phyloP scores from a whole-genome alignment of 176 grass and related monocot species.

The Aechmea fasciata region DNA sequence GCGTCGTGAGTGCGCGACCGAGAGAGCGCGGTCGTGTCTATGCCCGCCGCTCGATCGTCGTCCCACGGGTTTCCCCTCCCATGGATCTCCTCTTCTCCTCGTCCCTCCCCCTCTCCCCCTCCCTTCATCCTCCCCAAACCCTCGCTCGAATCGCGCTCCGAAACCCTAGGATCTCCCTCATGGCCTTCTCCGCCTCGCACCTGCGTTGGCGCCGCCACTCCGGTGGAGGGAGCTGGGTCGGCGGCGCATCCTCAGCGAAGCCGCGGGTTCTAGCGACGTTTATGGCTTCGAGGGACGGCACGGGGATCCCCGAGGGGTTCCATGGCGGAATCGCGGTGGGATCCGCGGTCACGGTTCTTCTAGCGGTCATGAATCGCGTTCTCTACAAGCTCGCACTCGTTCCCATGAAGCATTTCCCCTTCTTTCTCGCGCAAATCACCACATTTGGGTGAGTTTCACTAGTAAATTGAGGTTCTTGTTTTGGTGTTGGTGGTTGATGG shows the following conservation, averaged over 20 bases:
- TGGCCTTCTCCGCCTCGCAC: background rate
- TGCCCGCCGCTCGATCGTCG: background rate
- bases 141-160: background rate
- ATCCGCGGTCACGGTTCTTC: constrained; percentile 35
- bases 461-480: background rate
- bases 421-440: constrained; percentile 74
- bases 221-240: constrained; percentile 7
- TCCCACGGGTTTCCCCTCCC: background rate
- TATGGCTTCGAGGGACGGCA: constrained; percentile 9
- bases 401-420: constrained; percentile 75
- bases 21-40: background rate
- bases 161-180: background rate
- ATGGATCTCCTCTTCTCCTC: constrained; percentile 1
- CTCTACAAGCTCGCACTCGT: constrained; percentile 95
- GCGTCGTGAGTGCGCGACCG: too few relatives aligned
- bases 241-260: background rate
- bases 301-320: background rate
- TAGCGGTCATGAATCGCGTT: constrained; percentile 81
- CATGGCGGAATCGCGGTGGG: constrained; percentile 28
- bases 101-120: constrained; percentile 24
- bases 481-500: too few relatives aligned
- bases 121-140: background rate
- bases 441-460: constrained; percentile 57
- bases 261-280: background rate
- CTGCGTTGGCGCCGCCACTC: background rate